Evolutionary conservation across 2,329 filamentous ascomycete genomes (phyloP), one percentile per base, ranked within the genome.

Genomic region (Trichophyton mentagrophytes): DNA sequence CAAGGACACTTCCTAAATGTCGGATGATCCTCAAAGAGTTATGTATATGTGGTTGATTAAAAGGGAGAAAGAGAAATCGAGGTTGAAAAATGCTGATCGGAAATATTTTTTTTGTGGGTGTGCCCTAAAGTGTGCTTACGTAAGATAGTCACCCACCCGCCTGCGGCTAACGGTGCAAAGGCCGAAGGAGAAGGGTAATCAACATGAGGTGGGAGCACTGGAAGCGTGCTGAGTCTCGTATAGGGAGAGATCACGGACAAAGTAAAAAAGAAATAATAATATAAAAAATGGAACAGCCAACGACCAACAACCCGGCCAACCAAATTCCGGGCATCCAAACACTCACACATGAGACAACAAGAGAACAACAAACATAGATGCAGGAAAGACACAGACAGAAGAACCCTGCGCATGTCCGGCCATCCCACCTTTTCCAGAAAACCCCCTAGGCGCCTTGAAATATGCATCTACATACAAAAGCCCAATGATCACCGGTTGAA

Each of bases 21-120:
- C 77, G 77, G 77, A 77, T 76, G 74, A 75, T 79, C 77, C 77
- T 79, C 77, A 76, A 79, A 79, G 77, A 79, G 77, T 75, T 36
- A 33, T 49, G 20, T 8, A 49, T n/a, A 30, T 20, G 27, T 44
- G 36, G 30, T 3, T 40, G 57, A 13, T 20, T 2, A 11, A 20
- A 36, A 42, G 20, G 25, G 33, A 7, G 27, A 20, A 38, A 42
- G 33, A 42, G 33, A n/a, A 25, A 42, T 27, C 15, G 27, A 17
- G 30, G 38, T 57, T 38, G 33, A 5, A 36, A 30, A 27, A 27
- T 9, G 33, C 8, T 17, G 53, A 22, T 17, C 15, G 20, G 17
- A 30, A 20, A 36, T 11, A 44, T 44, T 42, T 42, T 57, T 11
- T 42, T 13, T 44, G 55, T 55, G 51, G 30, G 51, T 55, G 25